These are phyloP conservation scores for Pichia heedii DNA, from an alignment of 805 yeast species.

Conservation along the genomic window DNA sequence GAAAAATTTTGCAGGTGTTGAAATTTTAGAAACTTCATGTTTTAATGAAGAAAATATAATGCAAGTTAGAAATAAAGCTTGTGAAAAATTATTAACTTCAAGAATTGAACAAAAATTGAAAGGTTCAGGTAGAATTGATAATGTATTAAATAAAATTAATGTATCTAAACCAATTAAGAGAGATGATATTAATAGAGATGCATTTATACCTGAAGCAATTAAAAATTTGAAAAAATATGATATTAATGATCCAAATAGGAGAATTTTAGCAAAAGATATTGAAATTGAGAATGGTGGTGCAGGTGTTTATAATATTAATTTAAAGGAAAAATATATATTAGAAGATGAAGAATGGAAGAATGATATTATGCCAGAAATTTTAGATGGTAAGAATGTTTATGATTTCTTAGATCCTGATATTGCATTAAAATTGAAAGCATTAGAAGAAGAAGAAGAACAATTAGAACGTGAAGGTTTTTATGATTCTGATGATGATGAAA, in stretches of 20 bases:
- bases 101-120: constrained; percentile 95
- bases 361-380: constrained; percentile 92
- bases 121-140: constrained; percentile 81
- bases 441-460: constrained; percentile 95
- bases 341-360: constrained; percentile 98
- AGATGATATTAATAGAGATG: constrained; percentile 75
- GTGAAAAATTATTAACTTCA: constrained; percentile 91
- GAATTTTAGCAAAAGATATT: constrained; percentile 74
- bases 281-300: constrained; percentile 98
- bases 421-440: constrained; percentile 82
- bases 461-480: constrained; percentile 93
- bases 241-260: constrained; percentile 70
- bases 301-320: constrained; percentile 90
- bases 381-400: constrained; percentile 94
- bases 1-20: constrained; percentile 67
- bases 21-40: constrained; percentile 89
- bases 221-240: constrained; percentile 58
- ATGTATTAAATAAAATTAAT: constrained; percentile 90
- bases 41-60: constrained; percentile 89
- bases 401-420: constrained; percentile 97
- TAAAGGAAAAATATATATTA: constrained; percentile 83
- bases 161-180: constrained; percentile 85
- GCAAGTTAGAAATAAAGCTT: constrained; percentile 93
- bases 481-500: constrained; percentile 69
- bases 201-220: constrained; percentile 75